phyloP scores from a whole-genome alignment of 2,329 filamentous ascomycete species.

The Aspergillus fructus region DNA sequence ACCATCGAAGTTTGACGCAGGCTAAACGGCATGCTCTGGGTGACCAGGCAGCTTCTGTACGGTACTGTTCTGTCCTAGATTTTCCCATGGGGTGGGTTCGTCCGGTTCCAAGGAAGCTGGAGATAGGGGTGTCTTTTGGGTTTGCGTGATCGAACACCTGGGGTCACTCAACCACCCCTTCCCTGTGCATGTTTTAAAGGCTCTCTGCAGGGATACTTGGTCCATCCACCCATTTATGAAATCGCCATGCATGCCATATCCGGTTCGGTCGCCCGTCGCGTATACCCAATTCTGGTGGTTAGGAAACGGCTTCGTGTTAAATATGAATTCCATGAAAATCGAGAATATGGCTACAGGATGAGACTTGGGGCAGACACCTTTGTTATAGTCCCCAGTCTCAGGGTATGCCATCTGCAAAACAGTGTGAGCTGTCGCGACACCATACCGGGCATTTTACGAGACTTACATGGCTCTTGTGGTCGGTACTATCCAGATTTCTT shows the following conservation, averaged over 20 bases:
- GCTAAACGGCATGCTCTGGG: background rate
- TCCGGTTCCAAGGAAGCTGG: constrained; percentile 12
- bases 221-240: constrained; percentile 53
- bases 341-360: constrained; percentile 58
- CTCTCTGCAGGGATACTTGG: constrained; percentile 37
- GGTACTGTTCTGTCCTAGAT: constrained; percentile 18
- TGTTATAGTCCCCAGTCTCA: constrained; percentile 31
- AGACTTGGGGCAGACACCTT: constrained; percentile 33
- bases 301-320: constrained; percentile 52
- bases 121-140: constrained; percentile 11
- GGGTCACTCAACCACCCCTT: constrained; percentile 9
- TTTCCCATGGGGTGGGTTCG: constrained; percentile 11
- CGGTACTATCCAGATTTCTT: constrained; percentile 29
- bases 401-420: constrained; percentile 34
- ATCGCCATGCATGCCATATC: constrained; percentile 56
- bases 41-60: constrained; percentile 16
- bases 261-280: constrained; percentile 49
- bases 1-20: background rate
- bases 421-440: background rate
- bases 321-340: constrained; percentile 62
- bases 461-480: constrained; percentile 36
- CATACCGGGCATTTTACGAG: background rate
- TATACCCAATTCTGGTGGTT: constrained; percentile 48
- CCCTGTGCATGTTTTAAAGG: constrained; percentile 31
- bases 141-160: constrained; percentile 19